Percentiles rank a stretch among this genome's conserved stretches.
Evolutionary conservation across 2,329 filamentous ascomycete species (phyloP).

Genomic region (Colletotrichum viniferum): DNA sequence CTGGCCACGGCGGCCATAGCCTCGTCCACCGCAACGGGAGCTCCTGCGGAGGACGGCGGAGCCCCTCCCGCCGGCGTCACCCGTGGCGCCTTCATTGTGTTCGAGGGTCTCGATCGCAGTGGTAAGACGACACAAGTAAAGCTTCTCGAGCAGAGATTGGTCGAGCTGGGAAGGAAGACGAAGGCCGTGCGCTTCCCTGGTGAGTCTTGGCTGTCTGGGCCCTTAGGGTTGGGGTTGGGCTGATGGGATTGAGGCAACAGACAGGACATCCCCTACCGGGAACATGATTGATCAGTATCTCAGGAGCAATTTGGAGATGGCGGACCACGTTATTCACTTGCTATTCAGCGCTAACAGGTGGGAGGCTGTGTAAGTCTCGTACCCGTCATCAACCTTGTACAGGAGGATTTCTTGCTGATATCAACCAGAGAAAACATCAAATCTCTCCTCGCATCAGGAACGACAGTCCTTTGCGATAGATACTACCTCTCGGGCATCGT

Average conservation of each 20-base stretch:
- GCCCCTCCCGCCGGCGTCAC: slow-evolving; percentile 24
- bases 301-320: slow-evolving; percentile 71
- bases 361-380: slow-evolving; percentile 64
- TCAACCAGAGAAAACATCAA: slow-evolving; percentile 54
- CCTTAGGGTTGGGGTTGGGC: not conserved
- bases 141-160: slow-evolving; percentile 62
- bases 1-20: slow-evolving; percentile 53
- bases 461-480: slow-evolving; percentile 83
- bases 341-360: slow-evolving; percentile 91
- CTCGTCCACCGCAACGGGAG: slow-evolving; percentile 32
- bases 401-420: not conserved
- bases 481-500: slow-evolving; percentile 96
- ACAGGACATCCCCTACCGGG: slow-evolving; percentile 83
- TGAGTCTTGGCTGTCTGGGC: slow-evolving; percentile 27
- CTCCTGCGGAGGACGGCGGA: not conserved
- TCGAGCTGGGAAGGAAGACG: slow-evolving; percentile 52
- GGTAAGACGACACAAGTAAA: slow-evolving; percentile 93
- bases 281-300: slow-evolving; percentile 87
- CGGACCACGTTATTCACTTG: slow-evolving; percentile 89
- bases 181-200: slow-evolving; percentile 63
- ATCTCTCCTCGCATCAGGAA: slow-evolving; percentile 64
- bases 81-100: slow-evolving; percentile 77
- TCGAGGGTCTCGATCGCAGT: slow-evolving; percentile 88
- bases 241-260: slow-evolving; percentile 43
- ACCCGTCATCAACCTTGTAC: not conserved